These are phyloP conservation scores for Liquidambar formosana DNA, from an alignment of 164 flowering plant genomes.

Conservation along the genomic window DNA sequence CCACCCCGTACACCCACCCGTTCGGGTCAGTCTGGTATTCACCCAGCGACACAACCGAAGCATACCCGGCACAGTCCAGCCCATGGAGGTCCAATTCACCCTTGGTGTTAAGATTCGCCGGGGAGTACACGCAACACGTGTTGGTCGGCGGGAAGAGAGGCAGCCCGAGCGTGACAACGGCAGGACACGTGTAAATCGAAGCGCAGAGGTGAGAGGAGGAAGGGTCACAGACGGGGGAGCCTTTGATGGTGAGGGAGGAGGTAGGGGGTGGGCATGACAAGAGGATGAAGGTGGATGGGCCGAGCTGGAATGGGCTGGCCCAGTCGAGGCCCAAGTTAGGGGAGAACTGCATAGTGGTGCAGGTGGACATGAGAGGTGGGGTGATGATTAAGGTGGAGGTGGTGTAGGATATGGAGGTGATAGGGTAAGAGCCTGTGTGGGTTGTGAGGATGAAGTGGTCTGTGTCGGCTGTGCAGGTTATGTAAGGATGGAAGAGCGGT, in stretches of 20 bases:
- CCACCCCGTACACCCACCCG: slow-evolving; percentile 47
- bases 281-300: slow-evolving; percentile 47
- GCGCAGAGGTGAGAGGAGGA: slow-evolving; percentile 40
- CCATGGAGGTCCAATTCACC: slow-evolving; percentile 34
- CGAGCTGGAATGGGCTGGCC: slow-evolving; percentile 53
- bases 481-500: slow-evolving; percentile 46
- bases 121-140: slow-evolving; percentile 57
- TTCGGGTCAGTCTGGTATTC: slow-evolving; percentile 44
- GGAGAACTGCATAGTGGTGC: slow-evolving; percentile 46
- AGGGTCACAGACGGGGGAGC: slow-evolving; percentile 39
- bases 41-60: slow-evolving; percentile 40
- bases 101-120: slow-evolving; percentile 43
- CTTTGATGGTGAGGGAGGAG: slow-evolving; percentile 34
- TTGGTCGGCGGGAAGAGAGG: slow-evolving; percentile 36
- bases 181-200: slow-evolving; percentile 42
- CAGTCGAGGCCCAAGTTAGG: slow-evolving; percentile 59
- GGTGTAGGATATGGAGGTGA: slow-evolving; percentile 45
- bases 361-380: slow-evolving; percentile 52
- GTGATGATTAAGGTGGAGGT: slow-evolving; percentile 42
- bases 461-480: slow-evolving; percentile 31
- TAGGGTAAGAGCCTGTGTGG: slow-evolving; percentile 54
- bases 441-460: slow-evolving; percentile 47
- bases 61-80: slow-evolving; percentile 31
- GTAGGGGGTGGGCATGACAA: slow-evolving; percentile 38
- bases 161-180: slow-evolving; percentile 35